Base-by-base conservation (phyloP, 768 basidiomycete species). In the Podaxis sp. region DNA sequence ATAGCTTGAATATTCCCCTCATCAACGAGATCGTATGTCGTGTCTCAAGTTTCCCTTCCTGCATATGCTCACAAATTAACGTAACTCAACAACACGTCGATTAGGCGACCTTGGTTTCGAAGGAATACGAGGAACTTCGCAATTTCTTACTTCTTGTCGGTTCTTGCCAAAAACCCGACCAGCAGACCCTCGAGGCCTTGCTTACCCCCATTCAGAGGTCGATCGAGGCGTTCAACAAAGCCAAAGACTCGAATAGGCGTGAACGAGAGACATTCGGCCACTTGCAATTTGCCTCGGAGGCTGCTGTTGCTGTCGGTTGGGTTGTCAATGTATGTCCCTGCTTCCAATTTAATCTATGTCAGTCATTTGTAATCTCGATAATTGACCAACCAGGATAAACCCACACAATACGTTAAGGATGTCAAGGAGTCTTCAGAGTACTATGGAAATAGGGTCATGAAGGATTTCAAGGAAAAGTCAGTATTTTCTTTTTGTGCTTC, bases 401-500 rank as follows among this genome's bases (percentile, higher is more conserved):
- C 96, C 0, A 91, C 81, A 4, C 84, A 89, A 25, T 89, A 82
- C 64, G 78, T 98, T n/a, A 77, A 73, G 16, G 92, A 95, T 52
- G 83, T 90, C 72, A 95, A 91, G 73, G 94, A 98, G 25, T 84
- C 91, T 3, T 84, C 89, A 10, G 81, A 85, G 68, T 99, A 93
- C 76, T 98, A 93, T 71, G 88, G 87, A 1, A 93, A 97, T 73
- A 86, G 88, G 61, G 82, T 98, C 50, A 87, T 94, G 73, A 93
- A 94, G 73, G 93, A 95, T 64, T 93, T 83, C 80, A 98, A 93
- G 72, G 91, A 93, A 5, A 93, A 92, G 96, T 94, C 62, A 60
- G 90, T 63, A 38, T 47, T 47, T 21, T n/a, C 2, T 23, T 40
- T 40, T 42, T 46, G 28, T n/a, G 23, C 50, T 21, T 38, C 18